Conservation (phyloP, 2,329 filamentous ascomycete genomes). For the Endothia cerciana region DNA sequence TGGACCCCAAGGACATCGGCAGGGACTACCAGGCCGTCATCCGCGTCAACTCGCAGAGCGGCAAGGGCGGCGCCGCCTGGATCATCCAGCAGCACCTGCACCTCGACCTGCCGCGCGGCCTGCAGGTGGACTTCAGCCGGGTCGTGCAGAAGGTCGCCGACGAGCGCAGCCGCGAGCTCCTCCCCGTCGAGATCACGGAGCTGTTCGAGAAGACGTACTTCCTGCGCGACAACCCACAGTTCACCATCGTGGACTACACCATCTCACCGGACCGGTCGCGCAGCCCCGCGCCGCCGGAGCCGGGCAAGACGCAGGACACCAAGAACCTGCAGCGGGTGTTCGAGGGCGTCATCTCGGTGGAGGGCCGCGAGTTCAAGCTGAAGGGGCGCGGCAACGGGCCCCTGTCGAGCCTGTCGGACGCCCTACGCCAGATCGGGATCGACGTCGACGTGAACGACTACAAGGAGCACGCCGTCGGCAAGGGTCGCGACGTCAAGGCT, state of each 20-base stretch:
- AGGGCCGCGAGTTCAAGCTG: slow-evolving; percentile 78
- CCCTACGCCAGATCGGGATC: slow-evolving; percentile 76
- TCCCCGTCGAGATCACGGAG: slow-evolving; percentile 79
- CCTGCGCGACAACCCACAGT: slow-evolving; percentile 80
- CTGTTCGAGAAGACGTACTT: slow-evolving; percentile 92
- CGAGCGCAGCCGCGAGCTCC: slow-evolving; percentile 78
- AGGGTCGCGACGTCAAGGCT: slow-evolving; percentile 83
- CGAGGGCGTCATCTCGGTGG: slow-evolving; percentile 80
- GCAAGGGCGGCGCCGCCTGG: slow-evolving; percentile 94
- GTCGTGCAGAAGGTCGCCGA: slow-evolving; percentile 86
- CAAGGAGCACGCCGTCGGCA: slow-evolving; percentile 92
- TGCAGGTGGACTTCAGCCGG: slow-evolving; percentile 89
- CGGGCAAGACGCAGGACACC: slow-evolving; percentile 75
- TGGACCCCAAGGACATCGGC: slow-evolving; percentile 92
- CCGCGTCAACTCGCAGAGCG: slow-evolving; percentile 94
- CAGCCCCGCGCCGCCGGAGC: slow-evolving; percentile 70
- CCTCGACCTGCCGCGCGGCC: slow-evolving; percentile 87
- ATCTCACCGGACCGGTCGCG: slow-evolving; percentile 82
- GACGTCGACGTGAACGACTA: slow-evolving; percentile 92
- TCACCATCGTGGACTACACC: slow-evolving; percentile 87
- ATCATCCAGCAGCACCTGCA: slow-evolving; percentile 87
- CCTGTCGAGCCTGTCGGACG: slow-evolving; percentile 84
- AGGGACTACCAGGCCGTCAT: slow-evolving; percentile 98
- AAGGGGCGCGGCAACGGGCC: slow-evolving; percentile 85
- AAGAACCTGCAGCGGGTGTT: slow-evolving; percentile 81